Base-by-base conservation (phyloP, 345 rosid species). In the Kernera saxatilis region DNA sequence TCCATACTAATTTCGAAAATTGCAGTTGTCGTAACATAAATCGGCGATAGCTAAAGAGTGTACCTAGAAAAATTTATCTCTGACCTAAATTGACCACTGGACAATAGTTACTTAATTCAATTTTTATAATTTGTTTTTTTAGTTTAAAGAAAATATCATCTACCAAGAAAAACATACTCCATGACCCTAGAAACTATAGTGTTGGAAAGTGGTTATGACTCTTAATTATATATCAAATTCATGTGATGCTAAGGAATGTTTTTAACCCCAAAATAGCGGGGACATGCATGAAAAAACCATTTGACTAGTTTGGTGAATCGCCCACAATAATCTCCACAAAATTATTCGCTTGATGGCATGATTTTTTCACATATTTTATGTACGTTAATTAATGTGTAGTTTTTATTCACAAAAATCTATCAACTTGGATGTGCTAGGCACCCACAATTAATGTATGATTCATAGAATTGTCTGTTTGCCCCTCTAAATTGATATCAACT, bases 201-300 rank as follows among this genome's bases (percentile, higher is more conserved):
- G 49, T 67, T 67, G 18, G 48, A 67, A 51, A 60, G 64, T 51
- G 69, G 69, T 74, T 53, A 75, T 25, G 74, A 68, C 2, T 75
- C 50, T 74, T 68, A 74, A 74, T 74, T 33, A 19, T 67, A 52
- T 75, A 68, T 52, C 46, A 75, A 68, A 75, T 68, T 68, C 49
- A 52, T 75, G 49, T 75, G 64, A 26, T 68, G 64, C 48, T 60
- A 68, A 74, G 74, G 74, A 75, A 75, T 75, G 78, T 75, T 75
- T 73, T 68, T 51, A 75, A 75, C 74, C 74, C 74, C 57, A 61
- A 68, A 75, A 67, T 68, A 54, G 56, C 78, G 74, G 74, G 57
- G 69, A 60, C 63, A 68, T 75, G 63, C 70, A 61, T 60, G 74
- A 68, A 61, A 51, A 68, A 69, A 45, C 14, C 66, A 69, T 45